A percentile compares a stretch with the other conserved stretches of the same genome.
phyloP scores from a whole-genome alignment of 2,329 filamentous ascomycete genomes.

The Talaromyces sp. region DNA sequence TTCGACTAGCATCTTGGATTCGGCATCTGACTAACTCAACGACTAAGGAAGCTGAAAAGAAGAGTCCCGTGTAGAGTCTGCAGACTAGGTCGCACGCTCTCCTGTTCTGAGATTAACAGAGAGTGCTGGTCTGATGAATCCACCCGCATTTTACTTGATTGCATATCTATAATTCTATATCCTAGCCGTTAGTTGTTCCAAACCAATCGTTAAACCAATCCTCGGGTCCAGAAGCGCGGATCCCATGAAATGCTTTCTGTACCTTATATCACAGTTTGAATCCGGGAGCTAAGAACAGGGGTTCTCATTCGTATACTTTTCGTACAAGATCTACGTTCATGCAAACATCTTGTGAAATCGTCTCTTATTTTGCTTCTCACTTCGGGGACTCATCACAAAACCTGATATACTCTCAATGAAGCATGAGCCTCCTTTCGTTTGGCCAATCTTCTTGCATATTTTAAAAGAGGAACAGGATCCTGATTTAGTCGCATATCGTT shows the following conservation, averaged over 20 bases:
- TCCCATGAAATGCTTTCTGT: not conserved
- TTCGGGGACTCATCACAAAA: not conserved
- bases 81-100: not conserved
- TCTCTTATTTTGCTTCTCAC: not conserved
- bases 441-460: not conserved
- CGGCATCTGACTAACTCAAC: not conserved
- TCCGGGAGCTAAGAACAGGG: not conserved
- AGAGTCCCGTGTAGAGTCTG: too few relatives aligned
- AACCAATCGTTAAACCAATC: not conserved
- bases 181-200: not conserved
- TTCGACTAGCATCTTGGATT: not conserved
- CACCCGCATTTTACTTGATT: too few relatives aligned
- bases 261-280: conserved; percentile 1
- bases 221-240: not conserved
- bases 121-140: too few relatives aligned
- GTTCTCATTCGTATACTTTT: not conserved
- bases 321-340: not conserved
- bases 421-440: conserved; percentile 1
- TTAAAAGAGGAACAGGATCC: not conserved
- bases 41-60: not conserved
- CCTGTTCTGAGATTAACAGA: not conserved
- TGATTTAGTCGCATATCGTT: not conserved
- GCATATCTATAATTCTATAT: not conserved
- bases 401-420: not conserved
- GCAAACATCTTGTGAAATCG: not conserved